Conservation (phyloP, 2,329 filamentous ascomycete species). For the Neobulgaria alba region DNA sequence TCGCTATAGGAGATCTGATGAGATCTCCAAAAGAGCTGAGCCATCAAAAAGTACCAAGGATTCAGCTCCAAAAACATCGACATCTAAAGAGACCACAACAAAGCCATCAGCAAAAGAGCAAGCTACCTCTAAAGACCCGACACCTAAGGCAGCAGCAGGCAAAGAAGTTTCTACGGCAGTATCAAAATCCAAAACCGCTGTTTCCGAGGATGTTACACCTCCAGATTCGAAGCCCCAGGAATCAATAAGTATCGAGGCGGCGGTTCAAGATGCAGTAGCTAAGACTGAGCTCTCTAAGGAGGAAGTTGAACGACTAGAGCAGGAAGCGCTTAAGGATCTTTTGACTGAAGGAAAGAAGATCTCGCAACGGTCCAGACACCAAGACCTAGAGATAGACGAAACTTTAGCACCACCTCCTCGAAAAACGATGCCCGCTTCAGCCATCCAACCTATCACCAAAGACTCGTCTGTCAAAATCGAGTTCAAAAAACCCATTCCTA, state of each 20-base stretch:
- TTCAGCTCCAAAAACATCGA: not conserved
- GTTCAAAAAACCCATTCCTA: conserved; percentile 20
- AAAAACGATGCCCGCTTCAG: conserved; percentile 27
- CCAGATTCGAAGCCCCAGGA: not conserved
- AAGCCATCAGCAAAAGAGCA: not conserved
- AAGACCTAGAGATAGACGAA: conserved; percentile 28
- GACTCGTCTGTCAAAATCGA: conserved; percentile 24
- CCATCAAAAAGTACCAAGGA: conserved; percentile 9
- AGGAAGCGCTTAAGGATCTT: conserved; percentile 29
- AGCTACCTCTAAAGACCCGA: not conserved
- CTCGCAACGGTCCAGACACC: conserved; percentile 24
- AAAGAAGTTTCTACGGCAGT: not conserved
- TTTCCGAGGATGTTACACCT: not conserved
- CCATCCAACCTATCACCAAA: conserved; percentile 27
- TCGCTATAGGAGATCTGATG: conserved; percentile 21
- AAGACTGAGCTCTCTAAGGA: conserved; percentile 26
- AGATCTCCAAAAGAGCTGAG: conserved; percentile 11
- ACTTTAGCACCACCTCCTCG: conserved; percentile 28
- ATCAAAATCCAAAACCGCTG: not conserved
- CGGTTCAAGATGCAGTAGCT: conserved; percentile 3
- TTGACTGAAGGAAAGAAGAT: conserved; percentile 27
- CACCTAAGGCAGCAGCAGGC: not conserved
- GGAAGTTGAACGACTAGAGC: conserved; percentile 27
- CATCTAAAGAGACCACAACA: not conserved
- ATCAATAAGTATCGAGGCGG: conserved; percentile 6